These are phyloP conservation scores for Alternaria sp. DNA, from an alignment of 2,329 filamentous ascomycete genomes.

Conservation along the genomic window DNA sequence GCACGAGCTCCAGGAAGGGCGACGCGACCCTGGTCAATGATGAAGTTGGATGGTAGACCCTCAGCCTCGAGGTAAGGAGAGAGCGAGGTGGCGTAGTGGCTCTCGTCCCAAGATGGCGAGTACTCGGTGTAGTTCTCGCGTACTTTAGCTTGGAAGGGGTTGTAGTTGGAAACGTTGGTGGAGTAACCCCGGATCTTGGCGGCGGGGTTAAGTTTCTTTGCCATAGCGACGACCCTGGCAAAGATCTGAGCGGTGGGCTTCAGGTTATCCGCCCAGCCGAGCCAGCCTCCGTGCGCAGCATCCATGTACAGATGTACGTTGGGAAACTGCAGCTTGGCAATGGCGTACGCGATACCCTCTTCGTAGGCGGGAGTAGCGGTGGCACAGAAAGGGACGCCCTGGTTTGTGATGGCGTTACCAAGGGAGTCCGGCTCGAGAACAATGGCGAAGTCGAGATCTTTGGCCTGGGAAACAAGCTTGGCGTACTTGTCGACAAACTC, in stretches of 20 bases:
- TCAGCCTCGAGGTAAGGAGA: constrained; percentile 32
- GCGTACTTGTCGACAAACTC: constrained; percentile 42
- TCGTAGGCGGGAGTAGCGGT: constrained; percentile 39
- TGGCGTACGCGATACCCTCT: constrained; percentile 41
- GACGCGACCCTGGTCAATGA: constrained; percentile 41
- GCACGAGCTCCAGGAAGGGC: constrained; percentile 32
- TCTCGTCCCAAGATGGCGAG: constrained; percentile 37
- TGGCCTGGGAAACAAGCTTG: constrained; percentile 32
- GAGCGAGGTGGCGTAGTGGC: constrained; percentile 34
- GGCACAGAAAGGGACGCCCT: constrained; percentile 32
- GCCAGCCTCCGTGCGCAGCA: constrained; percentile 43
- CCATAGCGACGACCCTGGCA: constrained; percentile 33
- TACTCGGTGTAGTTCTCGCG: constrained; percentile 39
- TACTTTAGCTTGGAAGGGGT: constrained; percentile 34
- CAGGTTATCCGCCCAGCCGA: constrained; percentile 43
- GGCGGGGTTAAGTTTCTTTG: constrained; percentile 32
- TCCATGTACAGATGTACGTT: constrained; percentile 43
- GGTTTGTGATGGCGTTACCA: constrained; percentile 43
- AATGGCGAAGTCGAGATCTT: constrained; percentile 41
- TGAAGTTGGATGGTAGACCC: constrained; percentile 39
- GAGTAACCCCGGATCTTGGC: constrained; percentile 38
- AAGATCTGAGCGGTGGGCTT: constrained; percentile 38
- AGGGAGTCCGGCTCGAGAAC: constrained; percentile 41
- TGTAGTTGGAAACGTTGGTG: constrained; percentile 44
- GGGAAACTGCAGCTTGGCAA: constrained; percentile 39